Evolutionary conservation across 805 yeast species (phyloP), one percentile per base, ranked within the genome.

Genomic region (Jamesozyma jinghongensis): DNA sequence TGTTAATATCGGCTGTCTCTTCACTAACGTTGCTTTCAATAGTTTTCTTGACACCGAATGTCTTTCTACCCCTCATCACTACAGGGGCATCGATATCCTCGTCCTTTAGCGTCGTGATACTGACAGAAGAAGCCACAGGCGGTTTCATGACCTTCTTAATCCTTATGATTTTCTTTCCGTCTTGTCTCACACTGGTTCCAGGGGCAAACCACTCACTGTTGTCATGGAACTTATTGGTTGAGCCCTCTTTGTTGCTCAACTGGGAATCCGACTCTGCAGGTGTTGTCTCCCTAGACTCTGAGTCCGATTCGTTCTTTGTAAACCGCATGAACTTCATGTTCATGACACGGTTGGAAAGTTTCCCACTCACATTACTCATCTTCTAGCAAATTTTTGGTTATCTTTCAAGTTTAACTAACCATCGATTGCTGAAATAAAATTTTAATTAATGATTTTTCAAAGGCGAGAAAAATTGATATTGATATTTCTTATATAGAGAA

Each of bases 251-350:
- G 26, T 6, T 22, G 26, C 26, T 22, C 26, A 22, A 7, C 26
- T 22, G 26, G 26, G 10, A 38, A 12, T 32, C 34, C 6, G 36
- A 19, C 5, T 38, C 38, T 4, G 27, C 32, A 2, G 35, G 36
- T 3, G 43, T 45, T 12, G 33, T 38, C 63, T 53, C 25, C 56
- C 16, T 52, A 41, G 54, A 53, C 14, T 28, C 33, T 4, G 36
- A 32, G 14, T 33, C 37, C 17, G 52, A 55, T 11, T 57, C 60
- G 10, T 57, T 55, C 28, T 62, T 69, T 12, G 72, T 74, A 26
- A 69, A 58, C 35, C 59, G 66, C 79, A 77, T 74, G 66, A 77
- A 79, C 69, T 85, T 85, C 95, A 85, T 85, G 73, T 80, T 81
- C 77, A 81, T 67, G 52, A 85, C 84, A 52, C 86, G 72, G 52